Conservation (phyloP, 1,284 basidiomycete genomes). For the Fomitiporia mediterranea region DNA sequence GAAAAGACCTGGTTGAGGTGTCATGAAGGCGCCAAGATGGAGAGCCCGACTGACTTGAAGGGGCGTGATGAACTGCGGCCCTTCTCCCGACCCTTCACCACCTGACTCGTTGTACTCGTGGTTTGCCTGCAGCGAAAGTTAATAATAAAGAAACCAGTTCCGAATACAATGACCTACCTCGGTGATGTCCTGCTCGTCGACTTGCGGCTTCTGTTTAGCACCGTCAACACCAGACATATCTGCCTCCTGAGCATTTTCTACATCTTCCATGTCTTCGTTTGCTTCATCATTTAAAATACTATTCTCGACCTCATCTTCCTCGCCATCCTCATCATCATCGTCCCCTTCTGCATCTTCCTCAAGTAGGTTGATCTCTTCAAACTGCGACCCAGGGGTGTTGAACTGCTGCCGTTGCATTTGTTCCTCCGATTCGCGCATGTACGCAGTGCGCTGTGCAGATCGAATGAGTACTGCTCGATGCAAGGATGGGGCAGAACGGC, state of each 20-base stretch:
- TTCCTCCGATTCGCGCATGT: constrained; percentile 34
- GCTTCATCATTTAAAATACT: constrained; percentile 28
- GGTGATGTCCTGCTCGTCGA: constrained; percentile 14
- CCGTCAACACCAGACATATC: constrained; percentile 13
- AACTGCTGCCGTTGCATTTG: constrained; percentile 29
- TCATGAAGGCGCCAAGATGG: constrained; percentile 46
- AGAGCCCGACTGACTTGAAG: constrained; percentile 16
- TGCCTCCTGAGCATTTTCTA: constrained; percentile 8
- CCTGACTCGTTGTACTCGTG: constrained; percentile 10
- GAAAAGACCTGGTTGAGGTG: constrained; percentile 23
- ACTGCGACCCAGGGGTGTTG: constrained; percentile 24
- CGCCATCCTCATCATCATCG: constrained; percentile 29
- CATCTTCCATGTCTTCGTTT: constrained; percentile 16
- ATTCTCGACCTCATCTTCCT: constrained; percentile 27
- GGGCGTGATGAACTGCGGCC: constrained; percentile 16
- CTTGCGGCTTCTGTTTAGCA: constrained; percentile 19
- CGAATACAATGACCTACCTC: constrained; percentile 4
- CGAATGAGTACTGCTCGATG: constrained; percentile 67
- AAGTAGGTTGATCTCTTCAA: constrained; percentile 27
- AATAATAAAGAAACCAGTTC: background rate
- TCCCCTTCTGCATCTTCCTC: constrained; percentile 26
- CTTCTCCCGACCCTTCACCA: constrained; percentile 2
- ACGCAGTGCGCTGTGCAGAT: constrained; percentile 55
- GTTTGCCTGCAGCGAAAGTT: background rate
- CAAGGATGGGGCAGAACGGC: constrained; percentile 42